phyloP scores from a whole-genome alignment of 306 rosid genomes.

The Acacia acuminata region DNA sequence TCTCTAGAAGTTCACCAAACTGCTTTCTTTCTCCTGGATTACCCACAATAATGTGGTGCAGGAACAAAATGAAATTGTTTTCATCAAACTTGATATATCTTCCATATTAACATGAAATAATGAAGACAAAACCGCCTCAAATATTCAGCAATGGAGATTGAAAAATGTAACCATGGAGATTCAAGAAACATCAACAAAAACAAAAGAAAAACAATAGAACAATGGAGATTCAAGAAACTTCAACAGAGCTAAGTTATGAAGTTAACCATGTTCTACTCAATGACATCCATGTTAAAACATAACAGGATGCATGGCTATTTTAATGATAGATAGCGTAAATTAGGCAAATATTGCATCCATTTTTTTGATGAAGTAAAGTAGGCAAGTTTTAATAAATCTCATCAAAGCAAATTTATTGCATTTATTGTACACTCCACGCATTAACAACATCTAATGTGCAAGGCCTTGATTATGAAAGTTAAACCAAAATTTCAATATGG shows the following conservation, averaged over 20 bases:
- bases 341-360: background rate
- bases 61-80: background rate
- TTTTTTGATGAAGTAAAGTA: background rate
- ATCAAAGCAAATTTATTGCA: background rate
- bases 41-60: background rate
- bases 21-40: background rate
- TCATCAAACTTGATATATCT: background rate
- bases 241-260: background rate
- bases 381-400: background rate
- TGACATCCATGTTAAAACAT: too few species aligned
- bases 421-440: background rate
- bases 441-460: background rate
- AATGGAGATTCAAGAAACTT: background rate
- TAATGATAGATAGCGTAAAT: too few species aligned
- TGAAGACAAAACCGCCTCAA: background rate
- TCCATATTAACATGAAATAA: background rate
- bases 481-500: background rate
- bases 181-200: background rate
- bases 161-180: background rate
- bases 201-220: background rate
- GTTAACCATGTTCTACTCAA: background rate
- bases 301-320: too few species aligned
- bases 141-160: too few species aligned
- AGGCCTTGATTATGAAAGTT: background rate
- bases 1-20: background rate